These are phyloP conservation scores for Ceratopteris richardii DNA, from an alignment of 75 land plant species.

Conservation along the genomic window DNA sequence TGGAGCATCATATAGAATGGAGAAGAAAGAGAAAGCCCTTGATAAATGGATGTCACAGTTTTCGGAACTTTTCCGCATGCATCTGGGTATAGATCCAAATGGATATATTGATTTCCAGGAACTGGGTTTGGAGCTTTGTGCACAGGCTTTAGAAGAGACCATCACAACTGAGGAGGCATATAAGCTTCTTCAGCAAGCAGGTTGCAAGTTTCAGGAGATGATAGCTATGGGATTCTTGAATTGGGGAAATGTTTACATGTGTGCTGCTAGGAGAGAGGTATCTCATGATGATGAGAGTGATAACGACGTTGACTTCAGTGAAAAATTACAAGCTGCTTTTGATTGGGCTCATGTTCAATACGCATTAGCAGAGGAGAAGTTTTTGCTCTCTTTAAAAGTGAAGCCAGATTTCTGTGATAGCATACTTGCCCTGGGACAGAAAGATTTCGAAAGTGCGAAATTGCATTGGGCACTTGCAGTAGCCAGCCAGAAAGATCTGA, in stretches of 20 bases:
- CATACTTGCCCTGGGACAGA: conserved; percentile 67
- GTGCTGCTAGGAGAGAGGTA: conserved; percentile 76
- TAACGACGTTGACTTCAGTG: conserved; percentile 26
- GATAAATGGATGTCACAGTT: conserved; percentile 84
- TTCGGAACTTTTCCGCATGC: conserved; percentile 67
- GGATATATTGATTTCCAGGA: conserved; percentile 73
- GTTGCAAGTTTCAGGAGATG: conserved; percentile 67
- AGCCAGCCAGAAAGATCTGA: conserved; percentile 57
- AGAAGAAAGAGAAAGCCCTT: conserved; percentile 35
- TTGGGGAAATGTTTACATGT: conserved; percentile 90
- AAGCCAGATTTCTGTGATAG: conserved; percentile 81
- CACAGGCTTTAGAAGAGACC: conserved; percentile 73
- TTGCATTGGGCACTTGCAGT: conserved; percentile 63
- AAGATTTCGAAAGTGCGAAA: conserved; percentile 78
- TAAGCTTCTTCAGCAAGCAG: conserved; percentile 58
- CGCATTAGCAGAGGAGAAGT: conserved; percentile 52
- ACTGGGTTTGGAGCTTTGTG: conserved; percentile 73
- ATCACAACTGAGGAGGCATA: conserved; percentile 77
- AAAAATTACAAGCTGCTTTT: conserved; percentile 50
- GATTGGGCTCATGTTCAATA: conserved; percentile 69
- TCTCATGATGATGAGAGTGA: conserved; percentile 50
- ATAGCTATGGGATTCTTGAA: conserved; percentile 80
- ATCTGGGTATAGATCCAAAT: conserved; percentile 79
- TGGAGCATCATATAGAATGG: conserved; percentile 8
- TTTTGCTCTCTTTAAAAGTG: conserved; percentile 48